These are phyloP conservation scores for Hevea brasiliensis DNA, from an alignment of 345 rosid genomes.

Conservation along the genomic window DNA sequence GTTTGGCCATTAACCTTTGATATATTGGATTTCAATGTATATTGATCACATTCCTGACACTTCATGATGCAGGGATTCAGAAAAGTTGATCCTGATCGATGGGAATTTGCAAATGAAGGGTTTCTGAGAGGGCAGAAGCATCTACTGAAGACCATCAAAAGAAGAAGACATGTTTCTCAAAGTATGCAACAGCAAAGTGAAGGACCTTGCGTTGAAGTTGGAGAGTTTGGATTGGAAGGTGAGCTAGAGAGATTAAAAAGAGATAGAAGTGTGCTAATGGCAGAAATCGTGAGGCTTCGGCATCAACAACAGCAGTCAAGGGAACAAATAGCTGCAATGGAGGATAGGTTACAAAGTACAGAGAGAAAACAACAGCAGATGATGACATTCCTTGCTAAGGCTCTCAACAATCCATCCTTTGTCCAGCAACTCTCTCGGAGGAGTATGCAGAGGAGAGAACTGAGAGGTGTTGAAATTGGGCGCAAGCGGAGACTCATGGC, in stretches of 20 bases:
- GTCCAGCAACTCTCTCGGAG: constrained; percentile 48
- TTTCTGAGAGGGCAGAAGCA: constrained; percentile 84
- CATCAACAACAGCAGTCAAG: constrained; percentile 70
- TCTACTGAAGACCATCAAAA: constrained; percentile 69
- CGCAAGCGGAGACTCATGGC: constrained; percentile 60
- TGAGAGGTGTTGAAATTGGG: constrained; percentile 43
- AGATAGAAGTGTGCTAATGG: constrained; percentile 50
- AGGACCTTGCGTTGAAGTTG: constrained; percentile 65
- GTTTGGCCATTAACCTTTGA: neutral
- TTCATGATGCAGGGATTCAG: constrained; percentile 63
- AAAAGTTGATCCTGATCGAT: constrained; percentile 83
- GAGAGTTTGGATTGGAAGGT: constrained; percentile 59
- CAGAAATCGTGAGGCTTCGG: constrained; percentile 59
- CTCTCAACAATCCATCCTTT: constrained; percentile 53
- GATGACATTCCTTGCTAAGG: constrained; percentile 72
- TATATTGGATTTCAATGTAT: neutral
- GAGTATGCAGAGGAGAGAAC: constrained; percentile 32
- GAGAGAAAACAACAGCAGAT: constrained; percentile 77
- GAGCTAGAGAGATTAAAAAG: constrained; percentile 65
- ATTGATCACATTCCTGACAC: constrained; percentile 1
- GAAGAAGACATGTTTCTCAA: constrained; percentile 55
- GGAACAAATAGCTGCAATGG: constrained; percentile 50
- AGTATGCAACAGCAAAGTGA: constrained; percentile 39
- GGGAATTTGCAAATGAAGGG: constrained; percentile 94
- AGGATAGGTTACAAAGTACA: constrained; percentile 45